These are phyloP conservation scores for Xerocomus spinulosus DNA, from an alignment of 768 basidiomycete genomes.

Conservation along the genomic window DNA sequence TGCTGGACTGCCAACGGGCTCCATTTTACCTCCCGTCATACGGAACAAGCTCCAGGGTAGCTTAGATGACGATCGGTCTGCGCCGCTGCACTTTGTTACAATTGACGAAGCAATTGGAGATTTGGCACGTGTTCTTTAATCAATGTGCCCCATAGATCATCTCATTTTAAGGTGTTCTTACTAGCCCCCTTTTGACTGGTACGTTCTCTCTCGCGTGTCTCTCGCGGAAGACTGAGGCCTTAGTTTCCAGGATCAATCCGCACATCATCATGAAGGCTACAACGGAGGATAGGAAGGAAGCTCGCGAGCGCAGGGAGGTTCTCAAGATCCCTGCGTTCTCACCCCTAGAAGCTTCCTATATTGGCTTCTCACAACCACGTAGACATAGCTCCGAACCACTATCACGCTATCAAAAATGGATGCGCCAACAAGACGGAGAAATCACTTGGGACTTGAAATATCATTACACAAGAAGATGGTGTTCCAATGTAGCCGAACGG, in stretches of 20 bases:
- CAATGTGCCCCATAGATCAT: slow-evolving; percentile 5
- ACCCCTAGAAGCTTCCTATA: slow-evolving; percentile 31
- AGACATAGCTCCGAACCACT: slow-evolving; percentile 42
- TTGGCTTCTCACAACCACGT: slow-evolving; percentile 46
- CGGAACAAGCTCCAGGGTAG: slow-evolving; percentile 36
- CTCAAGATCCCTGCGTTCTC: slow-evolving; percentile 44
- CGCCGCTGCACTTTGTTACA: slow-evolving; percentile 56
- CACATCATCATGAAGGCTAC: slow-evolving; percentile 38
- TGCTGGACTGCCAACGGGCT: slow-evolving; percentile 42
- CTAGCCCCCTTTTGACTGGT: slow-evolving; percentile 73
- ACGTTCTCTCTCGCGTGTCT: slow-evolving; percentile 1
- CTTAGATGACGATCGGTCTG: slow-evolving; percentile 38
- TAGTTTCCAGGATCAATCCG: slow-evolving; percentile 50
- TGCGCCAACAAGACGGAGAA: slow-evolving; percentile 26
- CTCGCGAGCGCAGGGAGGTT: slow-evolving; percentile 30
- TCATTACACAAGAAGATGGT: slow-evolving; percentile 53
- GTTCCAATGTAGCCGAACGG: slow-evolving; percentile 46
- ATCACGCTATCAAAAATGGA: slow-evolving; percentile 40
- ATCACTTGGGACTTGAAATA: slow-evolving; percentile 37
- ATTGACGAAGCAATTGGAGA: slow-evolving; percentile 66
- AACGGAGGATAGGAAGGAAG: slow-evolving; percentile 31
- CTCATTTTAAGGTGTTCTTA: slow-evolving; percentile 2
- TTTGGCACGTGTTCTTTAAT: slow-evolving; percentile 43
- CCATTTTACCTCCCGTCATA: slow-evolving; percentile 38
- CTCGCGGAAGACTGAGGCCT: slow-evolving; percentile 1